phyloP scores from a whole-genome alignment of 108 stramenopile species.

The Skeletonema marinoi region DNA sequence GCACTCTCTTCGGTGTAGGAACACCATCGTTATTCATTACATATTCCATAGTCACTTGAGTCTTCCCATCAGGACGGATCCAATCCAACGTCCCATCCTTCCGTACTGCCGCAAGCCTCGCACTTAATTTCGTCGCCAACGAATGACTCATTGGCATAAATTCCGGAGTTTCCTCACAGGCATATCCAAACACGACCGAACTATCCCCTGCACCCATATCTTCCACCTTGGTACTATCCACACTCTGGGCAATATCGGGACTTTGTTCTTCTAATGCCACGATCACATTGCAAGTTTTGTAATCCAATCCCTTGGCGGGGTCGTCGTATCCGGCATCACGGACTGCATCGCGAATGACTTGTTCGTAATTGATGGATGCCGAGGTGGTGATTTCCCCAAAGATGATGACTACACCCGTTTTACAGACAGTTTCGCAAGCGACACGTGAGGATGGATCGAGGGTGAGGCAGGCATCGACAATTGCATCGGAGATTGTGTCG shows the following conservation, averaged over 20 bases:
- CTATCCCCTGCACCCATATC: constrained; percentile 99
- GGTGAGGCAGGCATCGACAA: constrained; percentile 94
- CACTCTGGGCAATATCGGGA: constrained; percentile 96
- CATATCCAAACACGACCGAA: constrained; percentile 98
- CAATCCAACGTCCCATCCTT: constrained; percentile 94
- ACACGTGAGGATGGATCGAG: constrained; percentile 93
- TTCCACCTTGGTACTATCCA: constrained; percentile 90
- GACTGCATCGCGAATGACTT: constrained; percentile 94
- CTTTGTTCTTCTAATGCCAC: constrained; percentile 97
- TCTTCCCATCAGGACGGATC: constrained; percentile 98
- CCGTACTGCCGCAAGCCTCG: constrained; percentile 91
- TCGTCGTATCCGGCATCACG: constrained; percentile 96
- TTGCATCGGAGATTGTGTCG: constrained; percentile 96
- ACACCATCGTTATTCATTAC: constrained; percentile 73
- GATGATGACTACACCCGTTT: constrained; percentile 98
- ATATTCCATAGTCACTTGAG: constrained; percentile 94
- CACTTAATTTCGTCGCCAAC: constrained; percentile 90
- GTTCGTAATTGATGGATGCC: constrained; percentile 96
- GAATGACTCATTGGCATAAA: constrained; percentile 96
- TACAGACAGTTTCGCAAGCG: constrained; percentile 97
- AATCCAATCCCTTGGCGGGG: constrained; percentile 96
- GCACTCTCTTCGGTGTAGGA: constrained; percentile 90
- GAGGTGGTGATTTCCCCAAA: constrained; percentile 98
- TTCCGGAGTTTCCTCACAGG: constrained; percentile 93
- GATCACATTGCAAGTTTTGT: constrained; percentile 97